Base-by-base conservation (phyloP, 305 asterid genomes). In the Fraxinus sp. region DNA sequence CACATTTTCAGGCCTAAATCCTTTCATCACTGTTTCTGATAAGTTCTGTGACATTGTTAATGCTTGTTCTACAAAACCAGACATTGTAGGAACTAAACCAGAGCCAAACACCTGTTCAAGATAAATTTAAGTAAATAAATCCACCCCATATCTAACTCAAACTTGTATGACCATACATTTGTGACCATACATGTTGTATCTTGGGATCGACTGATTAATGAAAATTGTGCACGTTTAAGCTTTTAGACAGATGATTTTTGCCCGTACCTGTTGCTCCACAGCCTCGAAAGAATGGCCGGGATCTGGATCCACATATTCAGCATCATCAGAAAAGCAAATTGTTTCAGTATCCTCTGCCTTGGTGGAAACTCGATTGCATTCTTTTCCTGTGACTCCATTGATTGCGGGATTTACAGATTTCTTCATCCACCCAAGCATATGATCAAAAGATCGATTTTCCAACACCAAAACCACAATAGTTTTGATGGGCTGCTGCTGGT, bases 341-440 rank as follows among this genome's bases (percentile, higher is more conserved):
- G 75, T 79, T 77, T 82, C 20, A 0, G 79, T 14, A 7, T 7
- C 18, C 7, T 78, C 74, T 4, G 81, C 49, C 14, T 83, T 86
- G 1, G 92, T 81, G 7, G 94, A 84, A 77, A 84, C 55, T 0
- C 91, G 87, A 81, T 94, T 94, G 90, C 97, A 94, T 70, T 93
- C 97, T 57, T 78, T 74, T 1, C 97, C 98, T 0, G 93, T 92
- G 37, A 93, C 97, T 3, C 98, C 97, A 81, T 93, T 85, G 71
- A 94, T 92, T 22, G 84, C 59, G 5, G 97, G 94, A 66, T 90
- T 93, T 7, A 91, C 75, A 10, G 90, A 86, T 85, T 84, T 86
- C 91, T 94, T 94, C 97, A 93, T 89, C 97, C 98, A 94, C 0
- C 98, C 98, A 2, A 94, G 85, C 93, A 94, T 87, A 82, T 94